Base-by-base conservation (phyloP, 2,329 filamentous ascomycete genomes). In the Teratosphaeriaceae sp. region DNA sequence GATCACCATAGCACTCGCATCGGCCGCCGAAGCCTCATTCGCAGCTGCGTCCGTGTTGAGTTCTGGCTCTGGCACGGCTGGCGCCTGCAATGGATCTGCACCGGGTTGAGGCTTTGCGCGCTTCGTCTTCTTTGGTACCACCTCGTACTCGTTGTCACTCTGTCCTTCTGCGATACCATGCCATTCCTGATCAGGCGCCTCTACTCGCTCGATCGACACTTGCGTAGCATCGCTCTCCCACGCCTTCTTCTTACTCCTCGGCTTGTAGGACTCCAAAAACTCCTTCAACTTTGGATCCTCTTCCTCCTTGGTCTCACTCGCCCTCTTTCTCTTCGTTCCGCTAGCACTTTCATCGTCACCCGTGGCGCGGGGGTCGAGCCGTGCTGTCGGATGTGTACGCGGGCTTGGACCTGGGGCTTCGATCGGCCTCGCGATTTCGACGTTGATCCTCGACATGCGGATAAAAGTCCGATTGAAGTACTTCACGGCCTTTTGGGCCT, bases 391-490 rank as follows among this genome's bases (percentile, higher is more conserved):
- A 6, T 45, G 44, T 13, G 33, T 30, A 11, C 40, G 23, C 12
- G 16, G 20, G n/a, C 29, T 31, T 22, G 24, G 15, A 7, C 26
- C n/a, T 24, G 15, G 19, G 6, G 19, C 11, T 35, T 12, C 6
- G 20, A 30, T 13, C 47, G 92, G 84, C 63, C 79, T 82, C 44
- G 92, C 92, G 59, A 92, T 71, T 69, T 96, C 89, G 49, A 96
- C 92, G 22, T 76, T 77, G 58, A 98, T 88, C 71, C 84, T 94
- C 45, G 89, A 95, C 85, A 96, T 92, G 56, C 88, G 87, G 58
- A 98, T 88, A 67, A 88, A 98, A 50, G 89, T 84, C 63, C 80
- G 87, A 73, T 98, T 89, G 74, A 96, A 96, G 71, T 95, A 94
- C 66, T 86, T 89, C 63, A 94, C 85, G 34, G 92, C 90, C 60